phyloP scores from a whole-genome alignment of 2,329 filamentous ascomycete genomes.

The Akanthomyces lecanii region DNA sequence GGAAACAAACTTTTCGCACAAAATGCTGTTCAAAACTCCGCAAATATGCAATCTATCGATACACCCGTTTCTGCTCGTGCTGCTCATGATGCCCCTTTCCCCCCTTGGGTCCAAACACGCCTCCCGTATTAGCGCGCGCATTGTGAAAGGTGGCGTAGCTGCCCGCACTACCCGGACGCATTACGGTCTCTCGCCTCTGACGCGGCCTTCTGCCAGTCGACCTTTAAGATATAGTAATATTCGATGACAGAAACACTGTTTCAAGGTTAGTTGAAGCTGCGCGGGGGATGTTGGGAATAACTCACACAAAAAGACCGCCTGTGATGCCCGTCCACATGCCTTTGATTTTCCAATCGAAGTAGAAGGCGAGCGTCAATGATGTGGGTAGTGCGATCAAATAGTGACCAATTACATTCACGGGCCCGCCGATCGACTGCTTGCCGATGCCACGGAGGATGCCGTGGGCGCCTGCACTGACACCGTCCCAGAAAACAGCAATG shows the following conservation, averaged over 20 bases:
- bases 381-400: conserved; percentile 83
- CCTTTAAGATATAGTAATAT: conserved; percentile 46
- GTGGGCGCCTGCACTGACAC: conserved; percentile 72
- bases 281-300: background rate
- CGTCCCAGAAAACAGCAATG: conserved; percentile 86
- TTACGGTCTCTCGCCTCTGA: conserved; percentile 51
- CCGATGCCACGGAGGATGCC: conserved; percentile 84
- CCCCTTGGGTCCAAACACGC: background rate
- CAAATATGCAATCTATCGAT: no score
- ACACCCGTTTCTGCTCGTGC: no score
- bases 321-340: conserved; percentile 81
- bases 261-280: background rate
- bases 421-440: conserved; percentile 83
- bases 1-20: no score
- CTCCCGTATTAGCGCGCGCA: no score
- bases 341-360: conserved; percentile 67
- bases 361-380: conserved; percentile 74
- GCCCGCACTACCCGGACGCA: conserved; percentile 34
- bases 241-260: conserved; percentile 49
- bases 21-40: no score
- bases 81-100: background rate
- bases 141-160: background rate
- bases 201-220: conserved; percentile 51
- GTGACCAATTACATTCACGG: conserved; percentile 81
- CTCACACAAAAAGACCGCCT: conserved; percentile 54